Conservation (phyloP, 2,329 filamentous ascomycete genomes). For the Monosporascus ibericus region DNA sequence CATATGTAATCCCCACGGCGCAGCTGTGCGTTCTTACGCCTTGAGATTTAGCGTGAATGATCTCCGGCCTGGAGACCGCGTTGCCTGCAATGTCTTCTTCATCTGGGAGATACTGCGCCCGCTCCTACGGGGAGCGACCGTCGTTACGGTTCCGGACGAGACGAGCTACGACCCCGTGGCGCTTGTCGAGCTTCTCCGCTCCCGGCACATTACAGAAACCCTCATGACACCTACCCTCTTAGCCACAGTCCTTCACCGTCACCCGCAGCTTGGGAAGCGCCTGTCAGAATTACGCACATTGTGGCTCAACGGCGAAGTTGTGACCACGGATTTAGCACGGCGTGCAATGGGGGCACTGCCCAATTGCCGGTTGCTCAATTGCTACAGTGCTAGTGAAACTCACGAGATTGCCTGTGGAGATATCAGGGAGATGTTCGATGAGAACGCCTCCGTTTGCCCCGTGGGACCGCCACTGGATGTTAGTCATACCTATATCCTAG, state of each 20-base stretch:
- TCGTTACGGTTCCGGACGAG: conserved; percentile 69
- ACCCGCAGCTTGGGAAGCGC: conserved; percentile 56
- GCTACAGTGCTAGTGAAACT: conserved; percentile 78
- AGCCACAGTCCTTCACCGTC: conserved; percentile 65
- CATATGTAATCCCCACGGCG: conserved; percentile 72
- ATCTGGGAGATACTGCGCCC: conserved; percentile 80
- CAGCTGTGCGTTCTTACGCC: conserved; percentile 68
- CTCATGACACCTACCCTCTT: conserved; percentile 79
- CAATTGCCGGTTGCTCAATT: conserved; percentile 65
- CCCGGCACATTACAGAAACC: conserved; percentile 67
- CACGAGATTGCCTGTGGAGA: conserved; percentile 76
- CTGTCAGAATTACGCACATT: conserved; percentile 63
- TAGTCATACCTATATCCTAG: conserved; percentile 64
- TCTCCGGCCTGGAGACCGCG: conserved; percentile 64
- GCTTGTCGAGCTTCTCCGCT: conserved; percentile 63
- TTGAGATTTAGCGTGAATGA: conserved; percentile 66
- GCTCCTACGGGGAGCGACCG: conserved; percentile 68
- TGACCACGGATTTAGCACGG: conserved; percentile 69
- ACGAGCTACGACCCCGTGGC: conserved; percentile 71
- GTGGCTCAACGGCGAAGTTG: conserved; percentile 80
- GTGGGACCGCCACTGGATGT: conserved; percentile 66
- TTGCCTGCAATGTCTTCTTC: conserved; percentile 86
- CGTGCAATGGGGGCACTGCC: conserved; percentile 63
- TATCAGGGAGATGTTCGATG: conserved; percentile 60
- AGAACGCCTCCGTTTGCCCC: conserved; percentile 61